Evolutionary conservation across 805 yeast species (phyloP).

Genomic region (Pichia deserticola): DNA sequence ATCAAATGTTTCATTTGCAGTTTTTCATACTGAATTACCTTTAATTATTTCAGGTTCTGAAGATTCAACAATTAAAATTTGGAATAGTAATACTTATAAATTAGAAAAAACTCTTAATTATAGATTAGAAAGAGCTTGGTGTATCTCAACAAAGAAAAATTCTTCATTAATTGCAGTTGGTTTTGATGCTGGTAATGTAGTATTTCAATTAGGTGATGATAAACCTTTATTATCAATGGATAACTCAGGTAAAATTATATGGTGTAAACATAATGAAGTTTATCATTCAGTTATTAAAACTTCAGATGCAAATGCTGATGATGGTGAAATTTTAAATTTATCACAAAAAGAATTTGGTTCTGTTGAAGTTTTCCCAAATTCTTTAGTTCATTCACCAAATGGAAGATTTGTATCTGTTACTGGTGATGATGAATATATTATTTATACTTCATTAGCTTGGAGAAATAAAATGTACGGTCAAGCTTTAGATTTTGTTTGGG

Average conservation of each 20-base stretch:
- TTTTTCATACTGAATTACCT: constrained; percentile 97
- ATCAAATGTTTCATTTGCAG: constrained; percentile 91
- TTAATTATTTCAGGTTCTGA: constrained; percentile 93
- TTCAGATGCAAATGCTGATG: constrained; percentile 52
- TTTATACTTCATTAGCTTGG: constrained; percentile 97
- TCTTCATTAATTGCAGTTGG: constrained; percentile 84
- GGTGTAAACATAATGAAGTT: constrained; percentile 87
- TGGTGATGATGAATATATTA: constrained; percentile 96
- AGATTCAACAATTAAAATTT: constrained; percentile 87
- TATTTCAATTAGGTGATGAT: constrained; percentile 84
- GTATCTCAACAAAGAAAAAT: constrained; percentile 68
- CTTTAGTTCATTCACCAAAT: constrained; percentile 87
- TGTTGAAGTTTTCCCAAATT: constrained; percentile 86
- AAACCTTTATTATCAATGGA: constrained; percentile 94
- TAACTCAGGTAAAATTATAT: constrained; percentile 81
- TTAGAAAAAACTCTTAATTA: constrained; percentile 86
- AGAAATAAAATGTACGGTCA: constrained; percentile 89
- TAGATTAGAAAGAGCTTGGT: constrained; percentile 96
- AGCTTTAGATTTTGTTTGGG: constrained; percentile 92
- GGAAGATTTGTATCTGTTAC: constrained; percentile 95
- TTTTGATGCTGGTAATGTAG: constrained; percentile 90
- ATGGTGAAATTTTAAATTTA: constrained; percentile 73
- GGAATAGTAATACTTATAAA: constrained; percentile 93
- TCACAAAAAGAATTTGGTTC: constrained; percentile 89
- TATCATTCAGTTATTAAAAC: constrained; percentile 73